phyloP scores from a whole-genome alignment of 331 rosid genomes.

The Dryas integrifolia region DNA sequence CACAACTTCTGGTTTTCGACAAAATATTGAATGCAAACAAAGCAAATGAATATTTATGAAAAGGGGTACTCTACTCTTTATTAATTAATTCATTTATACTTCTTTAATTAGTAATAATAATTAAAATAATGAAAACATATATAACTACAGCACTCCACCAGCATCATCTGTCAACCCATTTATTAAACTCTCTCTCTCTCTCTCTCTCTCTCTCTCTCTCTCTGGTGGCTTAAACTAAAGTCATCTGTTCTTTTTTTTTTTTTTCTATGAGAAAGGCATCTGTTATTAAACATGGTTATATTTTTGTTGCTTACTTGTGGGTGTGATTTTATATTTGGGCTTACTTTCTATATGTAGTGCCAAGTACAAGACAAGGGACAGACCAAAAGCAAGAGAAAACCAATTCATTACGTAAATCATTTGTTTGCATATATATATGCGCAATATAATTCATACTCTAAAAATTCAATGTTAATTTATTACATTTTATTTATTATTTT shows the following conservation, averaged over 20 bases:
- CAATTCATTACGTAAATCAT: conserved; percentile 10
- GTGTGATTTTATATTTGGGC: background rate
- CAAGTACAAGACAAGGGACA: conserved; percentile 27
- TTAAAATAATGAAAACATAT: background rate
- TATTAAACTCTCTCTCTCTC: background rate
- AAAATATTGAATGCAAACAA: background rate
- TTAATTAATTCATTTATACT: background rate
- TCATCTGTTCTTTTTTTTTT: background rate
- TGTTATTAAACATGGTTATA: background rate
- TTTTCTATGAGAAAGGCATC: background rate
- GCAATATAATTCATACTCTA: background rate
- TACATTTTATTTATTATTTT: background rate
- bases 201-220: background rate
- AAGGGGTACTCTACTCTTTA: too few species aligned
- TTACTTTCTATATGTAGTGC: conserved; percentile 8
- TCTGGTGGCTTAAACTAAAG: background rate
- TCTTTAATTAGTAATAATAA: background rate
- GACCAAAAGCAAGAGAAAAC: conserved; percentile 14
- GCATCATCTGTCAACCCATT: conserved; percentile 5
- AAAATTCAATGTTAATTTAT: background rate
- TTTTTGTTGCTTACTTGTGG: background rate
- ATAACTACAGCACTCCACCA: conserved; percentile 25
- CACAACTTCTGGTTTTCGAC: conserved; percentile 20
- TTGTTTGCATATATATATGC: background rate
- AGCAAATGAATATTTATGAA: too few species aligned